Evolutionary conservation across 768 basidiomycete species (phyloP).

Genomic region (Lactarius tabidus): DNA sequence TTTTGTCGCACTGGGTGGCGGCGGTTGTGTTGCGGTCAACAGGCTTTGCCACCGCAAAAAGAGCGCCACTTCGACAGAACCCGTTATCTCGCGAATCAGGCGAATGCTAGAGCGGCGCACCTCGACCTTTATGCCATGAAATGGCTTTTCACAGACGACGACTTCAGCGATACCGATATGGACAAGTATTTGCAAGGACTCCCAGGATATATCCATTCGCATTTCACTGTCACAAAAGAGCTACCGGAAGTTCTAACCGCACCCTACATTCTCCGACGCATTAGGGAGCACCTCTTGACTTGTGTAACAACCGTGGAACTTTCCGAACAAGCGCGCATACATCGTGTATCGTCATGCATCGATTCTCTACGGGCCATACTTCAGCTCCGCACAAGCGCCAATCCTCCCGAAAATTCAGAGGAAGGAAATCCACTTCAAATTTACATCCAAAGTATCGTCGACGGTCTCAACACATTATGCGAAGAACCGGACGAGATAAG

Average conservation of each 20-base stretch:
- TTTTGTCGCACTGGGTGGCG: neutral
- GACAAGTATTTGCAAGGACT: slow-evolving; percentile 12
- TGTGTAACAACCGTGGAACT: slow-evolving; percentile 2
- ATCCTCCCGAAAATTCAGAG: no score
- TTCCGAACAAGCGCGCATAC: neutral
- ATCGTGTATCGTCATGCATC: slow-evolving; percentile 1
- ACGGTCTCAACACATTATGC: neutral
- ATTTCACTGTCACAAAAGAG: neutral
- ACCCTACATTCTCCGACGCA: neutral
- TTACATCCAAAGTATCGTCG: neutral
- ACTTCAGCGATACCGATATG: slow-evolving; percentile 13
- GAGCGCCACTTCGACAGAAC: neutral
- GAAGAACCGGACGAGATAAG: neutral
- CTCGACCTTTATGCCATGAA: slow-evolving; percentile 11
- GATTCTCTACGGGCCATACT: slow-evolving; percentile 5
- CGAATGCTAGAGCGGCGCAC: neutral
- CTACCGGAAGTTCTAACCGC: neutral
- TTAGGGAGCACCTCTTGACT: slow-evolving; percentile 10
- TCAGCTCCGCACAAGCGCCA: neutral
- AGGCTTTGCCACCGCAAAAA: neutral
- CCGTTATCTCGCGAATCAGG: neutral
- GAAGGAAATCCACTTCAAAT: neutral
- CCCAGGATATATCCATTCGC: slow-evolving; percentile 8
- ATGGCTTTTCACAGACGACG: slow-evolving; percentile 11
- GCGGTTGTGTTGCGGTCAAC: no score